A percentile compares a stretch with the other conserved stretches of the same genome.
These are phyloP conservation scores for Auricularia auricula-judae DNA, from an alignment of 768 basidiomycete genomes.

Conservation along the genomic window DNA sequence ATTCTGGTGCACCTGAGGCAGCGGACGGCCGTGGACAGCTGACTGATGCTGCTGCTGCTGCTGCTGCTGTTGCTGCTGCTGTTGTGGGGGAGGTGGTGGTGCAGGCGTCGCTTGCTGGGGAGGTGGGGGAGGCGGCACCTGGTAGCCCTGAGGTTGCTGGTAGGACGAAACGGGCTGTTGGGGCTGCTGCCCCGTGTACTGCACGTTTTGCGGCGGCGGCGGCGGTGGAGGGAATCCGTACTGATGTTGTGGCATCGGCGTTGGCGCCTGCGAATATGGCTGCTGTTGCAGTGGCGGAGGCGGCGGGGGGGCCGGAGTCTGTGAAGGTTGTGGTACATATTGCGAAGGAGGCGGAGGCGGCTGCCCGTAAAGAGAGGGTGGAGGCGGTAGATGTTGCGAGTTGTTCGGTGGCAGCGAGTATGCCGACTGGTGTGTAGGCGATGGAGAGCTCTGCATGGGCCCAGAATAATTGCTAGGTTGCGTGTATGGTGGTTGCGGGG, in stretches of 20 bases:
- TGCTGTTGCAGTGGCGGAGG: not conserved
- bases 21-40: not conserved
- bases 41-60: not conserved
- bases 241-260: not conserved
- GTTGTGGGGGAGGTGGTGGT: not conserved
- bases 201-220: not conserved
- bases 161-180: not conserved
- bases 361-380: not conserved
- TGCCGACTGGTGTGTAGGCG: not conserved
- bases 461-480: not conserved
- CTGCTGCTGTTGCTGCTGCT: not conserved
- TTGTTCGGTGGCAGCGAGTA: not conserved
- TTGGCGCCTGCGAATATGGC: not conserved
- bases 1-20: no score
- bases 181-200: not conserved
- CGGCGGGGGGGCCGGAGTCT: constrained; percentile 5
- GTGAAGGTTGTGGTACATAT: not conserved
- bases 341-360: constrained; percentile 1
- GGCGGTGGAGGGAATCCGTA: not conserved
- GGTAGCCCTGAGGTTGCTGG: constrained; percentile 3
- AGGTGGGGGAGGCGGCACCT: not conserved
- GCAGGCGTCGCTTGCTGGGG: not conserved
- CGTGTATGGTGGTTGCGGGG: not conserved
- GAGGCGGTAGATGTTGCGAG: constrained; percentile 2
- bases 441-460: constrained; percentile 2